A percentile compares a stretch with the other conserved stretches of the same genome.
phyloP scores from a whole-genome alignment of 1,284 basidiomycete species.

The Pyrrhoderma lamaoense region DNA sequence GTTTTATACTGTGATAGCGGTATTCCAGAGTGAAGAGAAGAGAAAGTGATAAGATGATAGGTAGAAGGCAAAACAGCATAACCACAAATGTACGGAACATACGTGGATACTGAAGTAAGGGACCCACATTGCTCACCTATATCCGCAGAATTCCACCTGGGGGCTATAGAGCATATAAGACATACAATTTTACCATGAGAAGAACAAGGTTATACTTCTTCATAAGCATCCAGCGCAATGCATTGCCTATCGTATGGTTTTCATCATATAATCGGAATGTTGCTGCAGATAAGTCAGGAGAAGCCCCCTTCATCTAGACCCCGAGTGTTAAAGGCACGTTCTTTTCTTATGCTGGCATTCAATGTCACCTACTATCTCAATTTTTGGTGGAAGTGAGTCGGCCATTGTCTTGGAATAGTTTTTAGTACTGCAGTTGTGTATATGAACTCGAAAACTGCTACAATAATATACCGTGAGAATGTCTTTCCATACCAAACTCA shows the following conservation, averaged over 20 bases:
- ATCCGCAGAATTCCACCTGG: constrained; percentile 98
- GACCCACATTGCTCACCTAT: constrained; percentile 59
- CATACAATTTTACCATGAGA: too few relatives aligned
- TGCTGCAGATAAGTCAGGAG: constrained; percentile 79
- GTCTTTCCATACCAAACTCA: too few relatives aligned
- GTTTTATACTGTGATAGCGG: background rate
- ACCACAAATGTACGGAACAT: background rate
- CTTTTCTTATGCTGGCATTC: background rate
- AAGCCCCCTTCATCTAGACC: constrained; percentile 63
- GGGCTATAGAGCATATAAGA: constrained; percentile 51
- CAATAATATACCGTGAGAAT: too few relatives aligned
- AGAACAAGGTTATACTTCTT: constrained; percentile 70
- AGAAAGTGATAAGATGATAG: background rate
- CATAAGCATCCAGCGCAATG: constrained; percentile 97
- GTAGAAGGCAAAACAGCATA: constrained; percentile 15
- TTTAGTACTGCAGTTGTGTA: background rate
- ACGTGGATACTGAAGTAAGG: too few relatives aligned
- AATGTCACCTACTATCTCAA: constrained; percentile 3
- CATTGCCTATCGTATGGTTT: constrained; percentile 93
- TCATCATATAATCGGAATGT: constrained; percentile 93
- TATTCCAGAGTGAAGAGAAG: background rate
- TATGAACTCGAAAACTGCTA: too few relatives aligned
- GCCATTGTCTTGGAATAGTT: background rate
- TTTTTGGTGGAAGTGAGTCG: constrained; percentile 2
- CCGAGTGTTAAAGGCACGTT: background rate